Evolutionary conservation across 1,139 yeast genomes (phyloP).

Genomic region (Kodamaea sp.): DNA sequence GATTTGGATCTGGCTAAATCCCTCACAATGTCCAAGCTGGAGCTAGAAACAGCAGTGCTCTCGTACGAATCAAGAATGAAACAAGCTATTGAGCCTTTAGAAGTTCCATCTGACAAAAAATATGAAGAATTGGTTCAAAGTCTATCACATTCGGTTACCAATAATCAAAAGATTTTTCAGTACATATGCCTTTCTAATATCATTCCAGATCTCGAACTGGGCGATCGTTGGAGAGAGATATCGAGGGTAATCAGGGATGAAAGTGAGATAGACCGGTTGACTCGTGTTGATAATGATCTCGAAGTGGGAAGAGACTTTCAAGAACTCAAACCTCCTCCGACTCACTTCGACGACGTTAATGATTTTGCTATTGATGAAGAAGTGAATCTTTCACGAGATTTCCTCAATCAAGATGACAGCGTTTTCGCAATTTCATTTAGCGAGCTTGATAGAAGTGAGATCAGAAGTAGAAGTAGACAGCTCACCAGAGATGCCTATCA

Average conservation of each 20-base stretch:
- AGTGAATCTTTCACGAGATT: background rate
- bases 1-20: background rate
- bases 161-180: no score
- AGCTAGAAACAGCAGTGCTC: background rate
- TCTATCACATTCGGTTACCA: no score
- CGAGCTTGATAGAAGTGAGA: slow-evolving; percentile 11
- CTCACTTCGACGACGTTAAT: slow-evolving; percentile 1
- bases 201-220: no score
- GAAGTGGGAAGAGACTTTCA: slow-evolving; percentile 6
- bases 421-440: slow-evolving; percentile 15
- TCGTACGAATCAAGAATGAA: background rate
- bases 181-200: no score
- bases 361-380: background rate
- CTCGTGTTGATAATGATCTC: background rate
- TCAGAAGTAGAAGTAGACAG: slow-evolving; percentile 1
- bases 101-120: slow-evolving; percentile 1
- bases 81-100: background rate
- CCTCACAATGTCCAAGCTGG: background rate
- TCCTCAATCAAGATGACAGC: slow-evolving; percentile 8
- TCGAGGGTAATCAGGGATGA: background rate
- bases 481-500: background rate
- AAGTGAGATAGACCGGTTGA: background rate
- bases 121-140: background rate
- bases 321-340: slow-evolving; percentile 2
- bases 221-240: no score